Evolutionary conservation across 2,329 filamentous ascomycete species (phyloP).

Genomic region (Botryotinia globosa): DNA sequence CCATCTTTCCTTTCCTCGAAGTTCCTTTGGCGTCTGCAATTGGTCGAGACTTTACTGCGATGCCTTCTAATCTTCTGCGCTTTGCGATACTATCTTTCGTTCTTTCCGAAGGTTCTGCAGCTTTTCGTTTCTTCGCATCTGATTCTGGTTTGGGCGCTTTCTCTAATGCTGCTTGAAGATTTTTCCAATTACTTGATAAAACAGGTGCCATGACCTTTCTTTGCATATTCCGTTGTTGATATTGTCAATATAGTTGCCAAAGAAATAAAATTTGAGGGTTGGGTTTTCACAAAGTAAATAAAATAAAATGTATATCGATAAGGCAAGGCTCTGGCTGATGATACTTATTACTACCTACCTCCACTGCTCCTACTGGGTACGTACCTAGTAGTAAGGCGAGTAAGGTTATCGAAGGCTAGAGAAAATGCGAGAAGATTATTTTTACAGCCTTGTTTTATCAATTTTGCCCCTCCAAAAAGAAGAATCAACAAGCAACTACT

Average conservation of each 20-base stretch:
- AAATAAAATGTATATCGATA: conserved; percentile 1
- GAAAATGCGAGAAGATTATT: background rate
- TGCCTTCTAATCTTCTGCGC: conserved; percentile 37
- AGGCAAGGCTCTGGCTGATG: background rate
- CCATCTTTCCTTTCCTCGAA: conserved; percentile 47
- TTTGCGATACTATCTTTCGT: conserved; percentile 38
- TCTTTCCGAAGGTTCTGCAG: conserved; percentile 33
- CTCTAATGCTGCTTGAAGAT: conserved; percentile 60
- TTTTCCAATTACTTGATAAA: conserved; percentile 75
- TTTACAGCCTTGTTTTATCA: background rate
- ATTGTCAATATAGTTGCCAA: conserved; percentile 14
- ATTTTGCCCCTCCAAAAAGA: background rate
- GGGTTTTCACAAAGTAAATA: conserved; percentile 2
- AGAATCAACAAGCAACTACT: background rate
- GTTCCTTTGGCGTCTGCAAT: conserved; percentile 12
- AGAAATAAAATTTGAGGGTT: background rate
- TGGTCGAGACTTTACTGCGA: conserved; percentile 20
- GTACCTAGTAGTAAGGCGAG: no score
- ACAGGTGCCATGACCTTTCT: conserved; percentile 34
- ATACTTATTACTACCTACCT: background rate
- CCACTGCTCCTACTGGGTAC: background rate
- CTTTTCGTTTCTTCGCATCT: conserved; percentile 36
- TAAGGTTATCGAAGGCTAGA: background rate
- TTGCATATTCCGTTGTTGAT: background rate
- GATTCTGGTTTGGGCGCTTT: conserved; percentile 42